Evolutionary conservation across 192 early-diverging fungal genomes (phyloP).

Genomic region (Diversispora epigaea): DNA sequence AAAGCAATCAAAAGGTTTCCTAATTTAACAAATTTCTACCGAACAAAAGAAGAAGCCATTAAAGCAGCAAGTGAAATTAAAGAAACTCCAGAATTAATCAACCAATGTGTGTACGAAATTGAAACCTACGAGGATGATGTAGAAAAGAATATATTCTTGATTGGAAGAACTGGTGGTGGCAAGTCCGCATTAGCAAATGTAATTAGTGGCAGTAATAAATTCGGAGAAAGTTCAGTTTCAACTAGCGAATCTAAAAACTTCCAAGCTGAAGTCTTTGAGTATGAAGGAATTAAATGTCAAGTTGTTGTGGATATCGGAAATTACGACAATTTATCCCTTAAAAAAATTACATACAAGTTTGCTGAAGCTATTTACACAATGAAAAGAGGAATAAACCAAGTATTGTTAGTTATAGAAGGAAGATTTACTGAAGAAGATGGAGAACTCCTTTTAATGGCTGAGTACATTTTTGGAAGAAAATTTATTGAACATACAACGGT

Average conservation of each 20-base stretch:
- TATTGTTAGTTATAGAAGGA: neutral
- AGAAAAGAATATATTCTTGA: neutral
- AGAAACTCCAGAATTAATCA: neutral
- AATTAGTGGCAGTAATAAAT: neutral
- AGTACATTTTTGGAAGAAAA: neutral
- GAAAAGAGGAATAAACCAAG: neutral
- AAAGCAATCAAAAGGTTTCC: slow-evolving; percentile 9
- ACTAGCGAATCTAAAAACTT: neutral
- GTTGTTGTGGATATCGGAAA: neutral
- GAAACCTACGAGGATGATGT: neutral
- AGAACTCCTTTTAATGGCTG: neutral
- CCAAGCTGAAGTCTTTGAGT: neutral
- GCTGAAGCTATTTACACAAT: too few relatives aligned
- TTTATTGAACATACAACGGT: neutral
- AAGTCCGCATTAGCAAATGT: slow-evolving; percentile 15
- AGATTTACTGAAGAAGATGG: neutral
- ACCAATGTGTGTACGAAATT: neutral
- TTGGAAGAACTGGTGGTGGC: neutral
- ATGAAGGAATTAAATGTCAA: neutral
- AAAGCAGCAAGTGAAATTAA: neutral
- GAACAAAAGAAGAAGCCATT: neutral
- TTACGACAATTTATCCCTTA: neutral
- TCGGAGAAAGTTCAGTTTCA: neutral
- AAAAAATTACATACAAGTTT: neutral
- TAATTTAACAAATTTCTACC: neutral